A percentile compares a stretch with the other conserved stretches of the same genome.
Conservation (phyloP, 108 stramenopile species). For the Poteriospumella lacustris region DNA sequence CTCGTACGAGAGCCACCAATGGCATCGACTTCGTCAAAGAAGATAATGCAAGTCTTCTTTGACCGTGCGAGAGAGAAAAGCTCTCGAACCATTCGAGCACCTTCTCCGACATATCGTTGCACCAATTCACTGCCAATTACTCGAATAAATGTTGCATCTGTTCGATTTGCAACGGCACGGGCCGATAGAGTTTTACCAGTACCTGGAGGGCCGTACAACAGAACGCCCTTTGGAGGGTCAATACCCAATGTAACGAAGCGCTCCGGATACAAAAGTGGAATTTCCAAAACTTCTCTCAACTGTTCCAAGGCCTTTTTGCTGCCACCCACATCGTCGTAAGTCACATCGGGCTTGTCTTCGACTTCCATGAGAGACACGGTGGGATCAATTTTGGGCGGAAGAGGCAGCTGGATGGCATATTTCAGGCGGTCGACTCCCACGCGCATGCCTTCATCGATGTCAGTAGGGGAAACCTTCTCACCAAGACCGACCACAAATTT, state of each 20-base stretch:
- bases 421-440: slow-evolving; percentile 87
- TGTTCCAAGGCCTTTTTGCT: slow-evolving; percentile 91
- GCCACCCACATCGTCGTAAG: slow-evolving; percentile 99
- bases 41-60: slow-evolving; percentile 84
- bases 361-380: slow-evolving; percentile 97
- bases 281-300: slow-evolving; percentile 86
- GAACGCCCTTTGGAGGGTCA: slow-evolving; percentile 89
- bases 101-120: slow-evolving; percentile 94
- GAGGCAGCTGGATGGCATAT: slow-evolving; percentile 91
- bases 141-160: slow-evolving; percentile 96
- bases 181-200: slow-evolving; percentile 57
- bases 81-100: slow-evolving; percentile 98
- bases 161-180: slow-evolving; percentile 89
- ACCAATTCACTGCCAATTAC: slow-evolving; percentile 92
- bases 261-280: slow-evolving; percentile 88
- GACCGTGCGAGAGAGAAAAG: slow-evolving; percentile 95
- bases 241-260: slow-evolving; percentile 92
- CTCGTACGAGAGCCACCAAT: slow-evolving; percentile 77
- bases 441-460: slow-evolving; percentile 99
- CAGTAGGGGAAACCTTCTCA: slow-evolving; percentile 96
- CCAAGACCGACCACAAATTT: slow-evolving; percentile 96
- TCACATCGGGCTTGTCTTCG: slow-evolving; percentile 99
- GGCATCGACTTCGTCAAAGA: slow-evolving; percentile 91
- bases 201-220: slow-evolving; percentile 26
- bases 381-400: slow-evolving; percentile 98